Conservation (phyloP, 371 early-diverging fungal genomes). For the Mucor saturninus region DNA sequence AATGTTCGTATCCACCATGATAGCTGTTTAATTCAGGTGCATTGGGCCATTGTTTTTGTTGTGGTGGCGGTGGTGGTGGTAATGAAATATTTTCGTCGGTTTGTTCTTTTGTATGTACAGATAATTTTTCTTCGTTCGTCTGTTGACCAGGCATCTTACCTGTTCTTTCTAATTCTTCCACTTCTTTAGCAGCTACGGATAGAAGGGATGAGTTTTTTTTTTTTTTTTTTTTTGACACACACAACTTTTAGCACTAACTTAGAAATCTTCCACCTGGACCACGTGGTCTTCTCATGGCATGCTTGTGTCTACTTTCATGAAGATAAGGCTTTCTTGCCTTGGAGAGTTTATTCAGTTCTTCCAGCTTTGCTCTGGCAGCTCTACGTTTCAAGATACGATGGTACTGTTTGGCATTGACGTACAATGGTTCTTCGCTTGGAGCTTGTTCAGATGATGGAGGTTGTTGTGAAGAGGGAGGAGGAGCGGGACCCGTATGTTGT, state of each 20-base stretch:
- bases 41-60: slow-evolving; percentile 1
- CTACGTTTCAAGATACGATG: slow-evolving; percentile 88
- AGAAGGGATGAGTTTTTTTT: slow-evolving; percentile 1
- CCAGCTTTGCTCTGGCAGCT: slow-evolving; percentile 73
- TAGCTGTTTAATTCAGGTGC: not conserved
- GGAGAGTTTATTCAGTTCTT: slow-evolving; percentile 59
- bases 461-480: not conserved
- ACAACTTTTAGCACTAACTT: slow-evolving; percentile 30
- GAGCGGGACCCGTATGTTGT: slow-evolving; percentile 3
- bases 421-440: slow-evolving; percentile 22
- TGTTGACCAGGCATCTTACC: slow-evolving; percentile 30
- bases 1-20: not conserved
- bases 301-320: slow-evolving; percentile 95
- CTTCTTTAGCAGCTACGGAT: slow-evolving; percentile 52
- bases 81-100: not conserved
- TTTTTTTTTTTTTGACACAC: not conserved
- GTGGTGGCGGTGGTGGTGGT: slow-evolving; percentile 1
- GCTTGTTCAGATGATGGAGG: slow-evolving; percentile 2
- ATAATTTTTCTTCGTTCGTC: slow-evolving; percentile 8
- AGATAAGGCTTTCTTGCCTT: slow-evolving; percentile 78
- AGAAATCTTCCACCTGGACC: slow-evolving; percentile 90
- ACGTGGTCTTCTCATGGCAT: slow-evolving; percentile 93
- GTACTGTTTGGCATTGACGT: slow-evolving; percentile 88
- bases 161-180: slow-evolving; percentile 54
- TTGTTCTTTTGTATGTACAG: slow-evolving; percentile 10